Base-by-base conservation (phyloP, 495 filamentous ascomycete species). In the Trichoderma reesei region DNA sequence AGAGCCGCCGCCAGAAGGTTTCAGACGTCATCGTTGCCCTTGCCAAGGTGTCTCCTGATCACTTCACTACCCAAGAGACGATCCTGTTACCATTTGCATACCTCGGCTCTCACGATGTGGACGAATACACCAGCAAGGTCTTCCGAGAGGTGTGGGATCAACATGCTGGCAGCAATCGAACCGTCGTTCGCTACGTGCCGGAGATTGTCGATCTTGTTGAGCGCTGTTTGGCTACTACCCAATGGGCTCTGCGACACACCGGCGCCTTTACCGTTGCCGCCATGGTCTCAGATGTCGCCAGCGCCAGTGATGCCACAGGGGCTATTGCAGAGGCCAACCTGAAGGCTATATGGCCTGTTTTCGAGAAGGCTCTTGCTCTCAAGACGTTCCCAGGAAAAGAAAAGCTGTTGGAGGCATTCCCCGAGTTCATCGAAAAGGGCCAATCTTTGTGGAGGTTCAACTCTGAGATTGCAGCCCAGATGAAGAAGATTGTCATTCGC, bases 361-460 rank as follows among this genome's bases (percentile, higher is more conserved):
- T 96, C 31, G 90, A 96, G 51, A 88, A 86, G 69, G 86, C 91
- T 2, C 70, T 96, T 61, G 79, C 82, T 16, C 87, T 95, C 26
- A 97, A 95, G 76, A 96, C 91, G 5, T 98, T 96, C 83, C 86
- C 90, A 10, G 91, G 91, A 9, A 98, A 98, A 75, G 94, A 97
- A 73, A 86, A 84, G 64, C 85, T 98, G 59, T 77, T 98, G n/a
- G 80, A 85, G 64, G 88, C 90, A n/a, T 88, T 96, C 72, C 87
- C 90, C 13, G 84, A 83, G 64, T 92, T 96, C 68, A 84, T 86
- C 2, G 77, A 82, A 60, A 83, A 86, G 62, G 82, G 78, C 13
- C 82, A 79, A 69, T 76, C 70, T 14, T 69, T 89, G 31, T 91
- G 89, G 83, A 69, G 72, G 41, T 72, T 69, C 13, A 80, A 86